Evolutionary conservation across 768 basidiomycete species (phyloP).

Genomic region (Russula foetens): DNA sequence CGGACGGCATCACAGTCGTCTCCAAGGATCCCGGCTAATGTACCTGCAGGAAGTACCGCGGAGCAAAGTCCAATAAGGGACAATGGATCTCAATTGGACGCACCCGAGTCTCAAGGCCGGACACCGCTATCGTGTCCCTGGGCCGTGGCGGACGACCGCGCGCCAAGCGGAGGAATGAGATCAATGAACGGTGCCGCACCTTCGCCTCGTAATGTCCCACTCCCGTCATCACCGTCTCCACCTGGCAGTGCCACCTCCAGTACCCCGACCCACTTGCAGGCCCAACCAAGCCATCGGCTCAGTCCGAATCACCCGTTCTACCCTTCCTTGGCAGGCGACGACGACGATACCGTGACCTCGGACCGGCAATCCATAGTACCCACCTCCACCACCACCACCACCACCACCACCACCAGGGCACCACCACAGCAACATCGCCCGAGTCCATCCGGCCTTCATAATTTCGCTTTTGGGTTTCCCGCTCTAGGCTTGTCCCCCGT

Average conservation of each 20-base stretch:
- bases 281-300: slow-evolving; percentile 6
- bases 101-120: neutral
- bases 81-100: neutral
- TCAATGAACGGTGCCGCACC: neutral
- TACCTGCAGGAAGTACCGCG: neutral
- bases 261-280: neutral
- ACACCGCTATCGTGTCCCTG: neutral
- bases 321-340: neutral
- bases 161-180: neutral
- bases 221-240: neutral
- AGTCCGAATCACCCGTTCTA: neutral
- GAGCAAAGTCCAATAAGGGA: neutral
- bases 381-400: too few species aligned
- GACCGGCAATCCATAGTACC: too few species aligned
- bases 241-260: neutral
- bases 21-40: neutral
- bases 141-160: neutral
- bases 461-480: neutral
- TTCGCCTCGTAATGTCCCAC: neutral
- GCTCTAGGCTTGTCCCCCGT: neutral
- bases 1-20: neutral
- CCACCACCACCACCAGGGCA: too few species aligned
- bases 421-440: neutral
- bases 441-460: neutral
- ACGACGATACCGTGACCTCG: neutral